Percentiles rank a stretch among this genome's conserved stretches.
phyloP scores from a whole-genome alignment of 768 basidiomycete genomes.

The Leccinum rimulosum region DNA sequence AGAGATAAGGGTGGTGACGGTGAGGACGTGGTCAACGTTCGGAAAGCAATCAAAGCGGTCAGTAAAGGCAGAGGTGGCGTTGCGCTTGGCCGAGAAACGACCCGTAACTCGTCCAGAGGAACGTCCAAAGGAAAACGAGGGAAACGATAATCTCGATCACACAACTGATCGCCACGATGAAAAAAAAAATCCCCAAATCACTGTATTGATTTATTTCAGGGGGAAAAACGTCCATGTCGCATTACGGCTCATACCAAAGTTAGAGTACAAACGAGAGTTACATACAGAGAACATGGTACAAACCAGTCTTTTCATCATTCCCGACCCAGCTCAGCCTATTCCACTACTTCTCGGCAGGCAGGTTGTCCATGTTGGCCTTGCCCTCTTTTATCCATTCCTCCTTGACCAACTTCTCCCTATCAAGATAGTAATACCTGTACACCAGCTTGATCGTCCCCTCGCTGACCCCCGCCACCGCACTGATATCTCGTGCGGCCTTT shows the following conservation, averaged over 20 bases:
- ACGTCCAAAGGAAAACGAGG: conserved; percentile 29
- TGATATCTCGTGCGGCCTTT: conserved; percentile 83
- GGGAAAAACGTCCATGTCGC: conserved; percentile 3
- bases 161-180: background rate
- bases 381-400: conserved; percentile 83
- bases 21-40: conserved; percentile 69
- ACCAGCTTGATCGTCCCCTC: conserved; percentile 94
- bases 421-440: conserved; percentile 73
- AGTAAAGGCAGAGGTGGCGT: conserved; percentile 67
- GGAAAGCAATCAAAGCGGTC: conserved; percentile 82
- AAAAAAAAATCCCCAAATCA: background rate
- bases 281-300: conserved; percentile 21
- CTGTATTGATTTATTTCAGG: background rate
- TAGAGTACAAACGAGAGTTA: conserved; percentile 14
- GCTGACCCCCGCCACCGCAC: conserved; percentile 87
- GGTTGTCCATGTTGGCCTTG: conserved; percentile 48
- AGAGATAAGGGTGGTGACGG: conserved; percentile 40
- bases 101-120: conserved; percentile 20
- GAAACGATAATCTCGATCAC: conserved; percentile 16
- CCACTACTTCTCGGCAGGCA: conserved; percentile 25
- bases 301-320: background rate
- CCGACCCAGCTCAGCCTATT: too few species aligned
- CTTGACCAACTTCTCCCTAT: conserved; percentile 77
- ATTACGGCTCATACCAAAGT: conserved; percentile 11
- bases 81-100: conserved; percentile 48